Base-by-base conservation (phyloP, 2,329 filamentous ascomycete species). In the Zymoseptoria pseudotritici region DNA sequence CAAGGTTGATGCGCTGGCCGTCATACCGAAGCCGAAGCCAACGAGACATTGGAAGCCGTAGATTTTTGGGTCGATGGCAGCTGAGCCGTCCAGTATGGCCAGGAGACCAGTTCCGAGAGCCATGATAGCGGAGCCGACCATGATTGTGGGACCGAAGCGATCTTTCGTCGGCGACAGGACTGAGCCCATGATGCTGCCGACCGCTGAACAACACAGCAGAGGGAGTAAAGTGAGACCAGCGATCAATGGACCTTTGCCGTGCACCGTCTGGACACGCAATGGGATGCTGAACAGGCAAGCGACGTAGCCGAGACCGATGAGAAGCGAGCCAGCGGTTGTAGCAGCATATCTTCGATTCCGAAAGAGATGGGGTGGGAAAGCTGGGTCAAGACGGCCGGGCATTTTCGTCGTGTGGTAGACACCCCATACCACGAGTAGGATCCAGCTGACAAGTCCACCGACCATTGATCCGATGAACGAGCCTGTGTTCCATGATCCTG, bases 221-320 rank as follows among this genome's bases (percentile, higher is more conserved):
- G 67, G 65, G 2, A 69, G 60, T n/a, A 69, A 55, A 3, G 54
- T 53, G 17, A 68, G 22, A 20, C 67, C 67, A 13, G 67, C 64
- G 10, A 58, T 57, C 0, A 66, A 56, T n/a, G 67, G 58, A 7
- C 52, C 63, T 21, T 66, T 55, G 19, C 58, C 58, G 55, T 64
- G 63, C 11, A 68, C 64, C 24, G 63, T 61, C 55, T 69, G 65
- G 13, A 67, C 64, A 24, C 65, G 64, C 22, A 66, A 50, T 17
- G 67, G 67, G 5, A 69, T 54, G 36, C 64, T 60, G 55, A 67
- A 58, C 17, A 69, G 50, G 52, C 65, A 56, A 24, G 63, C 51
- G 51, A 63, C 62, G 58, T 58, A 69, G n/a, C 59, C 60, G 58
- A 66, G 67, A 3, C 67, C 67, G 22, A 55, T 61, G 31, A 65